Conservation (phyloP, 371 early-diverging fungal species). For the Mucor piriformis region DNA sequence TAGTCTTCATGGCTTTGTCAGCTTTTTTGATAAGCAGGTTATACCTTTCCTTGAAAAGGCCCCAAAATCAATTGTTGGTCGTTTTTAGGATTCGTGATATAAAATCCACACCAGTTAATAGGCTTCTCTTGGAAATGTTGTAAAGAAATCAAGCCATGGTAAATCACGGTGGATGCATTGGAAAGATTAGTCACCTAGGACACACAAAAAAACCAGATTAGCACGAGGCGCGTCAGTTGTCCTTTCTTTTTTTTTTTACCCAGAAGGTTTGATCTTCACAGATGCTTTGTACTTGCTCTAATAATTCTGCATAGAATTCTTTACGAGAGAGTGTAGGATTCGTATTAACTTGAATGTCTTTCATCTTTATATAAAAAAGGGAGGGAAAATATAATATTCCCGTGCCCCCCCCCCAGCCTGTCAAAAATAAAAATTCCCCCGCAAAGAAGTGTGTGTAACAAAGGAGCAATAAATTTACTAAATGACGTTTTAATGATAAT, state of each 20-base stretch:
- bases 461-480: no score
- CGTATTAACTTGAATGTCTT: slow-evolving; percentile 40
- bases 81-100: slow-evolving; percentile 63
- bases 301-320: slow-evolving; percentile 60
- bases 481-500: no score
- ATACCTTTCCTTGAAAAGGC: slow-evolving; percentile 89
- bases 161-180: slow-evolving; percentile 81
- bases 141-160: slow-evolving; percentile 67
- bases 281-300: slow-evolving; percentile 45
- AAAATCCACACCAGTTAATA: slow-evolving; percentile 95
- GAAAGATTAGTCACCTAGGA: slow-evolving; percentile 74
- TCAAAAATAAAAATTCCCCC: no score
- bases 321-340: slow-evolving; percentile 43
- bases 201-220: background rate
- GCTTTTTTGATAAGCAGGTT: background rate
- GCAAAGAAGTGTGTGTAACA: no score
- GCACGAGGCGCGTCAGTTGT: no score
- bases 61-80: slow-evolving; percentile 68
- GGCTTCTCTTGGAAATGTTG: slow-evolving; percentile 67
- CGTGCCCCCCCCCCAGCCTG: background rate
- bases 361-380: slow-evolving; percentile 19
- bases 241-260: slow-evolving; percentile 38
- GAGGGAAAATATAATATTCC: background rate
- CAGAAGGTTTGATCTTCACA: slow-evolving; percentile 64
- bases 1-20: background rate